Conservation (phyloP, 441 rosid species). For the Bruguiera hainesii region DNA sequence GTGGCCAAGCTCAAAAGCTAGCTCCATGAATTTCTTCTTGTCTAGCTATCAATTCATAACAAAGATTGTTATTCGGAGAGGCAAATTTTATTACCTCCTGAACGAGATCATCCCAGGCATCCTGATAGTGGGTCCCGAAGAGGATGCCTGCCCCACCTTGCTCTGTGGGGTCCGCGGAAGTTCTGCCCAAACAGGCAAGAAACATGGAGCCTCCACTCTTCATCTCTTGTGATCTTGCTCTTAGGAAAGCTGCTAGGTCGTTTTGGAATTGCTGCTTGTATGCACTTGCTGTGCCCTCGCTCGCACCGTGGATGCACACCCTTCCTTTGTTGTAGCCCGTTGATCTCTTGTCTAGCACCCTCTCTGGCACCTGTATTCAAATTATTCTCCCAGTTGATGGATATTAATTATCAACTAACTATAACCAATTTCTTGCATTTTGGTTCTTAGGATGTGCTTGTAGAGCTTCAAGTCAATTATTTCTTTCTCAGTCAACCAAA, state of each 20-base stretch:
- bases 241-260: slow-evolving; percentile 66
- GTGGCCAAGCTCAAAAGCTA: too few relatives aligned
- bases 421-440: too few relatives aligned
- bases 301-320: slow-evolving; percentile 77
- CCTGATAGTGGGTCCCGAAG: slow-evolving; percentile 97
- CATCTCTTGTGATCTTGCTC: slow-evolving; percentile 71
- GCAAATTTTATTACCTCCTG: slow-evolving; percentile 52
- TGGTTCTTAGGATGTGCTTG: too few relatives aligned
- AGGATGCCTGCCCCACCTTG: slow-evolving; percentile 94
- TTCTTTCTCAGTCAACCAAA: too few relatives aligned
- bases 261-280: slow-evolving; percentile 74
- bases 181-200: slow-evolving; percentile 86
- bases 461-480: too few relatives aligned
- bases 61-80: too few relatives aligned
- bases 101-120: slow-evolving; percentile 98
- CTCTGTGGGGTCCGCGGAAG: slow-evolving; percentile 78
- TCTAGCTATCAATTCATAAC: too few relatives aligned
- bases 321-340: slow-evolving; percentile 67
- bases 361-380: slow-evolving; percentile 65
- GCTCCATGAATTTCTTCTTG: too few relatives aligned
- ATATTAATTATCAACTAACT: too few relatives aligned
- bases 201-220: slow-evolving; percentile 91
- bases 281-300: slow-evolving; percentile 49
- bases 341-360: slow-evolving; percentile 64
- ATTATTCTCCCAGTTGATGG: too few relatives aligned